These are phyloP conservation scores for Pichia heedii DNA, from an alignment of 805 yeast genomes.

Conservation along the genomic window DNA sequence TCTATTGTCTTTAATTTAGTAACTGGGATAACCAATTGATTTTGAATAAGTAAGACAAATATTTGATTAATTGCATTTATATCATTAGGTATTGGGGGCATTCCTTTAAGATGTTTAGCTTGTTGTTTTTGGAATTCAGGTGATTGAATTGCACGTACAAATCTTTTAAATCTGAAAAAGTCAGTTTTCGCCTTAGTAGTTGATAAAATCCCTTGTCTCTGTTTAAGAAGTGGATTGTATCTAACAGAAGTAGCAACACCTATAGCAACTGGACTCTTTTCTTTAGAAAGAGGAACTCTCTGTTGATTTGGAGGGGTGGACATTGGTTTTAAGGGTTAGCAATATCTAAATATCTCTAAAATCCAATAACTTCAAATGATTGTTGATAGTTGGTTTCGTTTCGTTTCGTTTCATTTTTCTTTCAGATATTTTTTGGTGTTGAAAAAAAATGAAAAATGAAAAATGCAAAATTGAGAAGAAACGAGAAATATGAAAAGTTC, in stretches of 20 bases:
- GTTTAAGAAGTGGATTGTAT: conserved; percentile 58
- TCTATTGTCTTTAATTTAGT: conserved; percentile 62
- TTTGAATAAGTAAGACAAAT: conserved; percentile 60
- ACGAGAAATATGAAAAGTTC: no score
- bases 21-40: conserved; percentile 69
- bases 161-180: conserved; percentile 82
- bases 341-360: no score
- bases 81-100: conserved; percentile 26
- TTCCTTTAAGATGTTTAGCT: conserved; percentile 29
- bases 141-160: conserved; percentile 65
- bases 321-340: background rate
- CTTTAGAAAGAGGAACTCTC: conserved; percentile 17
- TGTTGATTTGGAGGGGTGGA: conserved; percentile 11
- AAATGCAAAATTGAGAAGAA: no score
- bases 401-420: no score
- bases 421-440: no score
- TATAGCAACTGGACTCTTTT: conserved; percentile 45
- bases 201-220: conserved; percentile 59
- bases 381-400: no score
- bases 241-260: conserved; percentile 68
- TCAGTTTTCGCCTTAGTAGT: conserved; percentile 62
- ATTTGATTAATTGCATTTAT: conserved; percentile 51
- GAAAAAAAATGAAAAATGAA: no score
- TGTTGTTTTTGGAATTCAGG: conserved; percentile 48
- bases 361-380: no score